Evolutionary conservation across 2,329 filamentous ascomycete species (phyloP), one percentile per base, ranked within the genome.

Genomic region (Epichloe gansuensis): DNA sequence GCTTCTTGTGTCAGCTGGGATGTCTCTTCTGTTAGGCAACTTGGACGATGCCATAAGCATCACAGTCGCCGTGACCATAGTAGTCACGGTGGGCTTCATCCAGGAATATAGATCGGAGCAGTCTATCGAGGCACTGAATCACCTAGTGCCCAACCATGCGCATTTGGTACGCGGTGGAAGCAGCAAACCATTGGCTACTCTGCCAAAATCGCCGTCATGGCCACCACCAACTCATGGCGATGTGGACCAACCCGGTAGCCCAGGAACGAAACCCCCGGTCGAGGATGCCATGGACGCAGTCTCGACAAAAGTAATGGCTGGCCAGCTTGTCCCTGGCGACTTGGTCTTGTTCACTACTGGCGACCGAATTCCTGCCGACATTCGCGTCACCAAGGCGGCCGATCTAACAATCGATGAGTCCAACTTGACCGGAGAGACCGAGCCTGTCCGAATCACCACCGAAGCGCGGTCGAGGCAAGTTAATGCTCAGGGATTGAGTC

Each of bases 31-130:
- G 43, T 85, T 98, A 67, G 89, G 90, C 49, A 98, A 98, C 64
- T 82, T 84, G 64, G 91, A 97, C 61, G 94, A 98, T 71, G 91
- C 91, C 5, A 72, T 98, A 61, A 97, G 91, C 68, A 98, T 98
- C 63, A 87, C 91, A 0, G 83, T 95, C 35, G 93, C 93, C 2
- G 93, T 98, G 23, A 95, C 90, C 27, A 98, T 98, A 60, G 93
- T 98, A 5, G 90, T 98, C 25, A 86, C 85, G 0, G 93, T 98
- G 42, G 93, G 91, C 2, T 98, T 98, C 60, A 82, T 97, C 50
- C 93, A 98, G 66, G 93, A 98, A 69, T 98, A 98, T 67, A 79
- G 93, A 54, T 97, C 93, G 7, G 93, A 98, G 66, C 94, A 98
- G 69, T 97, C 91, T 3, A 82, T 98, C 58, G 93, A 98, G 68